Evolutionary conservation across 257 asterid species (phyloP).

Genomic region (Nicotiana attenuata): DNA sequence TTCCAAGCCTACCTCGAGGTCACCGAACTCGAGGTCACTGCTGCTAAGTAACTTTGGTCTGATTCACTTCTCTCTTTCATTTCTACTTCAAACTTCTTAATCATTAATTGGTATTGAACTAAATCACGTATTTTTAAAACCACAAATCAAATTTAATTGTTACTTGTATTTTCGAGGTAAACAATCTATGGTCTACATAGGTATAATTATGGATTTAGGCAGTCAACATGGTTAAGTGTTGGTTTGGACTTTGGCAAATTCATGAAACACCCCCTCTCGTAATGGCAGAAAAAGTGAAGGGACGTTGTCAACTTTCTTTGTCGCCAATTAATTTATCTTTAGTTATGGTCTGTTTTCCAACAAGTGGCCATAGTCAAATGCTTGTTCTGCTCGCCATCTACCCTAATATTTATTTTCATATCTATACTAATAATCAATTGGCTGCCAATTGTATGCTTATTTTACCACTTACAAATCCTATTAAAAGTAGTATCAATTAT

Average conservation of each 20-base stretch:
- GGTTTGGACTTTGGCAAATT: not conserved
- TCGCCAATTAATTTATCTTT: not conserved
- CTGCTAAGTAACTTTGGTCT: no score
- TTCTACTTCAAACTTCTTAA: no score
- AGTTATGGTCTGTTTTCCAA: not conserved
- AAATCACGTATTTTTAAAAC: no score
- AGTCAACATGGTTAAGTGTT: not conserved
- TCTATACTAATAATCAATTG: not conserved
- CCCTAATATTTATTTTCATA: not conserved
- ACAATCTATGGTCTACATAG: not conserved
- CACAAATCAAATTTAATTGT: no score
- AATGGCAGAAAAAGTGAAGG: not conserved
- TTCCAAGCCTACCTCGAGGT: no score
- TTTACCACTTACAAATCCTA: not conserved
- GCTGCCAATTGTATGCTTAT: not conserved
- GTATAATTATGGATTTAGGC: not conserved
- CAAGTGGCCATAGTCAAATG: not conserved
- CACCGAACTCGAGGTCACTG: no score
- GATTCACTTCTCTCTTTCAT: no score
- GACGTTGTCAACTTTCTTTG: not conserved
- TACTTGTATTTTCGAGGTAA: no score
- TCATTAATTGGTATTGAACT: no score
- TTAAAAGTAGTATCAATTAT: not conserved
- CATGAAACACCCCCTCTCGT: not conserved
- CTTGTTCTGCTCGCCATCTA: not conserved